A percentile compares a stretch with the other conserved stretches of the same genome.
phyloP scores from a whole-genome alignment of 2,329 filamentous ascomycete species.

The Diaporthe vaccinii region DNA sequence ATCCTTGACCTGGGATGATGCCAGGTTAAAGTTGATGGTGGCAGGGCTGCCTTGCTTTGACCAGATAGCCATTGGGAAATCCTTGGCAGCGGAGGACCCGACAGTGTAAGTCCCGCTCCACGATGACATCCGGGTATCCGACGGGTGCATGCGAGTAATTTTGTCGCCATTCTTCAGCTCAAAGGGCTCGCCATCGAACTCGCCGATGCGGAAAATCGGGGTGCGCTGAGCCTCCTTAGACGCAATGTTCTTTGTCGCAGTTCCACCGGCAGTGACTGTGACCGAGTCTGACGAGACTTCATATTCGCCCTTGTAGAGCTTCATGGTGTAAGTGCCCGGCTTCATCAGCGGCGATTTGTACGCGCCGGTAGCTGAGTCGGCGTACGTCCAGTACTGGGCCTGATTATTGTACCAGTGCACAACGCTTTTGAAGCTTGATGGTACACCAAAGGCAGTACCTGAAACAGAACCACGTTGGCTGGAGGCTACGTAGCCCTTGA shows the following conservation, averaged over 20 bases:
- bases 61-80: constrained; percentile 71
- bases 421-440: constrained; percentile 66
- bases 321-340: constrained; percentile 77
- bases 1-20: constrained; percentile 54
- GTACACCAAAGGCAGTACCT: constrained; percentile 71
- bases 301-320: constrained; percentile 72
- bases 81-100: constrained; percentile 58
- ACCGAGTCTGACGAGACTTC: constrained; percentile 65
- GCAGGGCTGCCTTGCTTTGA: constrained; percentile 61
- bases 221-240: constrained; percentile 53
- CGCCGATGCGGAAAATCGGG: constrained; percentile 67
- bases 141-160: constrained; percentile 70
- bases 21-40: constrained; percentile 65
- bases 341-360: constrained; percentile 78
- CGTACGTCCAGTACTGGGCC: constrained; percentile 75
- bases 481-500: constrained; percentile 70
- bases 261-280: constrained; percentile 63
- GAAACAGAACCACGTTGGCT: constrained; percentile 70
- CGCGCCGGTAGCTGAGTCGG: constrained; percentile 63
- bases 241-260: constrained; percentile 64
- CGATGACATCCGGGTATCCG: constrained; percentile 65
- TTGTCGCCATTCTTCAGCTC: constrained; percentile 71
- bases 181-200: constrained; percentile 68
- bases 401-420: constrained; percentile 75
- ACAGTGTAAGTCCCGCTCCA: constrained; percentile 68